Conservation (phyloP, 495 filamentous ascomycete genomes). For the Aspergillus bertholletiae region DNA sequence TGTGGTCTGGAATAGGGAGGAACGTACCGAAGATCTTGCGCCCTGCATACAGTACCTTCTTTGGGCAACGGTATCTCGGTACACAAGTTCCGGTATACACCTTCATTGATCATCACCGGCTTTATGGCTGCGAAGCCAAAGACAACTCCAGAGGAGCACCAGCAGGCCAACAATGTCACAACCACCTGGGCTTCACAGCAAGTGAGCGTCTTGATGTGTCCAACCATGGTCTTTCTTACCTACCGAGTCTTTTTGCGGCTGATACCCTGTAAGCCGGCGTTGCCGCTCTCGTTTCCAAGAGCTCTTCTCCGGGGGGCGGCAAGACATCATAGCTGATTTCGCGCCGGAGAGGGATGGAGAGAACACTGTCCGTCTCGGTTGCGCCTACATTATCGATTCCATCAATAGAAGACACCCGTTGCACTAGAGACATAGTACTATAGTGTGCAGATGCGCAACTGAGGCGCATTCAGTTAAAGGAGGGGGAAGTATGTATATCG, state of each 20-base stretch:
- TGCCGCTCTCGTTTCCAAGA: constrained; percentile 22
- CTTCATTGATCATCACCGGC: constrained; percentile 62
- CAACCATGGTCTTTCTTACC: background rate
- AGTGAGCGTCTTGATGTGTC: background rate
- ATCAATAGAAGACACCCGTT: constrained; percentile 39
- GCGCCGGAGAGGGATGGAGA: constrained; percentile 17
- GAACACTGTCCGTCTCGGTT: constrained; percentile 10
- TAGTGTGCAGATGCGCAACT: background rate
- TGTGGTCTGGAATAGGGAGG: background rate
- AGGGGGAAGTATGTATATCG: background rate
- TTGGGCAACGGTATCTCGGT: constrained; percentile 39
- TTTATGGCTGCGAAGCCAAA: constrained; percentile 76
- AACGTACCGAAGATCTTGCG: constrained; percentile 60
- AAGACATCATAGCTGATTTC: constrained; percentile 34
- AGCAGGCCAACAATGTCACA: constrained; percentile 58
- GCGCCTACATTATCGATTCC: constrained; percentile 36
- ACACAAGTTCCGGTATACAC: constrained; percentile 61
- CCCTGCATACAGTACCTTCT: constrained; percentile 52
- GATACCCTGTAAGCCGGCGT: constrained; percentile 52
- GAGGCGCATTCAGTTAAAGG: background rate
- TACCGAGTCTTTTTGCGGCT: constrained; percentile 46
- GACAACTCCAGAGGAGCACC: constrained; percentile 63
- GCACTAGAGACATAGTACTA: constrained; percentile 37
- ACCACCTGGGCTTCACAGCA: constrained; percentile 51
- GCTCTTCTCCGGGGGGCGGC: constrained; percentile 11